phyloP scores from a whole-genome alignment of 1,139 yeast genomes.

The Scheffersomyces lignicola region DNA sequence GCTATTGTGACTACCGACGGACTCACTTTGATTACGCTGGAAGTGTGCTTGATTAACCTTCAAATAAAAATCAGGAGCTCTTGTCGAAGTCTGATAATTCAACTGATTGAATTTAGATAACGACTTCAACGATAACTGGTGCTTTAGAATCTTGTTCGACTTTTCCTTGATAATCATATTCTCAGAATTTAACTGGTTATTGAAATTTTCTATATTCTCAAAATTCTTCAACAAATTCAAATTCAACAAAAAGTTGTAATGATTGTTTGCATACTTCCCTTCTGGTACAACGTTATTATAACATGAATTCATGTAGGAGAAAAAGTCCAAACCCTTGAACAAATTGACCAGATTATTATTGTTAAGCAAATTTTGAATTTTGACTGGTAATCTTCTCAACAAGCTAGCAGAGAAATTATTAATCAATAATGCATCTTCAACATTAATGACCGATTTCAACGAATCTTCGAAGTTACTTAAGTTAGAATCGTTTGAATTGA shows the following conservation, averaged over 20 bases:
- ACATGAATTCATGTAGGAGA: constrained; percentile 44
- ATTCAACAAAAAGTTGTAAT: constrained; percentile 36
- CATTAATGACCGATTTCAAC: constrained; percentile 28
- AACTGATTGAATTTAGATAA: constrained; percentile 9
- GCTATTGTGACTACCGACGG: constrained; percentile 14
- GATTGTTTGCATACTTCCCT: constrained; percentile 31
- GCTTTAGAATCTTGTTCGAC: constrained; percentile 31
- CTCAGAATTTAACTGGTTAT: constrained; percentile 31
- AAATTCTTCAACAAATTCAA: constrained; percentile 42
- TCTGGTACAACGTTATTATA: constrained; percentile 38
- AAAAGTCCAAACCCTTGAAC: constrained; percentile 36
- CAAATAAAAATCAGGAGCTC: constrained; percentile 4
- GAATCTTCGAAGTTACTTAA: constrained; percentile 35
- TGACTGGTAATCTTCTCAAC: constrained; percentile 33
- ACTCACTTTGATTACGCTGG: constrained; percentile 11
- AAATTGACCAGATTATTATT: constrained; percentile 32
- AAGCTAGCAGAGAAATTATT: constrained; percentile 23
- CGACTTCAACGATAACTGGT: constrained; percentile 37
- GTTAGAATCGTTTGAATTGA: constrained; percentile 43
- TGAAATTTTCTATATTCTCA: constrained; percentile 34
- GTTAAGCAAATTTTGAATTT: constrained; percentile 37
- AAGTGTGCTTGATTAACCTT: constrained; percentile 4
- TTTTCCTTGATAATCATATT: constrained; percentile 29
- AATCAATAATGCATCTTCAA: constrained; percentile 21
- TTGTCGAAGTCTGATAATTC: constrained; percentile 9